These are phyloP conservation scores for Candida gigantensis DNA, from an alignment of 1,139 yeast species.

Conservation along the genomic window DNA sequence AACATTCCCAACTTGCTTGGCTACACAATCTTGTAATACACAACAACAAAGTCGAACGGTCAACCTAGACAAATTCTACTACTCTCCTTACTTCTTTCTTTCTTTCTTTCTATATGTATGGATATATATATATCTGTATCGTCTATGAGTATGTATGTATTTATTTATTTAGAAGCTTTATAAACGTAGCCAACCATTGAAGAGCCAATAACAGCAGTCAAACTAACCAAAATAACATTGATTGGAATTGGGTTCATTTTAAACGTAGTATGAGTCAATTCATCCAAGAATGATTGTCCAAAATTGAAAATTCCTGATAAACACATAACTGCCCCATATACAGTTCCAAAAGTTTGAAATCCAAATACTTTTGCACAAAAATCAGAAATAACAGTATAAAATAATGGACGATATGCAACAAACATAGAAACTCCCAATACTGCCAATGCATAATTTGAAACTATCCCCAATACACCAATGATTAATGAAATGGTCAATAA, in stretches of 20 bases:
- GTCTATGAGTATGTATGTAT: too few relatives aligned
- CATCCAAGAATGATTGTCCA: constrained; percentile 40
- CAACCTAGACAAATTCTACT: too few relatives aligned
- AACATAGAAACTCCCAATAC: constrained; percentile 38
- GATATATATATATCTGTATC: too few relatives aligned
- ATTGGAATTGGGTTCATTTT: constrained; percentile 47
- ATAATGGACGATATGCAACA: constrained; percentile 46
- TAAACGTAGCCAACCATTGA: constrained; percentile 32
- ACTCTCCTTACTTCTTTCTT: too few relatives aligned
- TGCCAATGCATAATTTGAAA: constrained; percentile 32
- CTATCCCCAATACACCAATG: constrained; percentile 41
- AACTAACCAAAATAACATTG: constrained; percentile 29
- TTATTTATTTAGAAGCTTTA: constrained; percentile 10
- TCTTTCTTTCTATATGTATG: neutral
- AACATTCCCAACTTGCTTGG: too few relatives aligned
- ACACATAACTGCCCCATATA: constrained; percentile 45
- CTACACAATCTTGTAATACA: too few relatives aligned
- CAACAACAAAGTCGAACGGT: too few relatives aligned
- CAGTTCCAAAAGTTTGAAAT: constrained; percentile 50
- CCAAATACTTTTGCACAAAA: constrained; percentile 52
- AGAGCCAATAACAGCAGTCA: constrained; percentile 34
- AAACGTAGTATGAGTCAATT: constrained; percentile 39
- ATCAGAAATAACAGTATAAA: constrained; percentile 46
- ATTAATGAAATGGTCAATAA: constrained; percentile 33
- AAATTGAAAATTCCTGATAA: constrained; percentile 43